phyloP scores from a whole-genome alignment of 1,284 basidiomycete genomes.

The Pseudomicrostroma phylloplanum region DNA sequence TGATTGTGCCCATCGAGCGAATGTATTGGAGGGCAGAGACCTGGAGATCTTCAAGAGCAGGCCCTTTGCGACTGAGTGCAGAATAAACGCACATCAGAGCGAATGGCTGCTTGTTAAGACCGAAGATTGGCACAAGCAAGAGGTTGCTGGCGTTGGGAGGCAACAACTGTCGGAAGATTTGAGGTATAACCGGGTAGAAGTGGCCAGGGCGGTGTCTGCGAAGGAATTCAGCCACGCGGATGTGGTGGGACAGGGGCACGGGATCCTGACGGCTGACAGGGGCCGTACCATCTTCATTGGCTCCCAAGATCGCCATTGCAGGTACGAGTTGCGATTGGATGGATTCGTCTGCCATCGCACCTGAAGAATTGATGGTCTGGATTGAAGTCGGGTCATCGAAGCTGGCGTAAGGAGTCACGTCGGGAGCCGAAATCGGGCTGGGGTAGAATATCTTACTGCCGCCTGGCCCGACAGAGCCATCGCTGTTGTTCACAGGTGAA shows the following conservation, averaged over 20 bases:
- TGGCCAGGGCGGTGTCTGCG: slow-evolving; percentile 31
- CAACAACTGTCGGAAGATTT: slow-evolving; percentile 38
- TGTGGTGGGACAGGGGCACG: slow-evolving; percentile 37
- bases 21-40: slow-evolving; percentile 84
- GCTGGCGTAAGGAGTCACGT: slow-evolving; percentile 14
- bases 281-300: slow-evolving; percentile 24
- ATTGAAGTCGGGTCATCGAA: slow-evolving; percentile 31
- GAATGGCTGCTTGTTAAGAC: slow-evolving; percentile 84
- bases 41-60: slow-evolving; percentile 63
- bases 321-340: slow-evolving; percentile 27
- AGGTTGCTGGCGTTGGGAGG: slow-evolving; percentile 29
- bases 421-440: slow-evolving; percentile 21
- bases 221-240: slow-evolving; percentile 41
- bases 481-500: slow-evolving; percentile 57
- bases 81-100: slow-evolving; percentile 85
- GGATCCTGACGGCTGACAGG: slow-evolving; percentile 27
- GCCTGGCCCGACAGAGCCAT: slow-evolving; percentile 19
- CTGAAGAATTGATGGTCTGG: slow-evolving; percentile 23
- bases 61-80: slow-evolving; percentile 66
- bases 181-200: slow-evolving; percentile 36
- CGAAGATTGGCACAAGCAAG: slow-evolving; percentile 69
- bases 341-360: slow-evolving; percentile 11
- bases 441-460: slow-evolving; percentile 42
- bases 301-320: slow-evolving; percentile 40
- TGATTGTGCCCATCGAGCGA: slow-evolving; percentile 82